Evolutionary conservation across 2,329 filamentous ascomycete genomes (phyloP), one percentile per base, ranked within the genome.

Genomic region (Microdochium nivale): DNA sequence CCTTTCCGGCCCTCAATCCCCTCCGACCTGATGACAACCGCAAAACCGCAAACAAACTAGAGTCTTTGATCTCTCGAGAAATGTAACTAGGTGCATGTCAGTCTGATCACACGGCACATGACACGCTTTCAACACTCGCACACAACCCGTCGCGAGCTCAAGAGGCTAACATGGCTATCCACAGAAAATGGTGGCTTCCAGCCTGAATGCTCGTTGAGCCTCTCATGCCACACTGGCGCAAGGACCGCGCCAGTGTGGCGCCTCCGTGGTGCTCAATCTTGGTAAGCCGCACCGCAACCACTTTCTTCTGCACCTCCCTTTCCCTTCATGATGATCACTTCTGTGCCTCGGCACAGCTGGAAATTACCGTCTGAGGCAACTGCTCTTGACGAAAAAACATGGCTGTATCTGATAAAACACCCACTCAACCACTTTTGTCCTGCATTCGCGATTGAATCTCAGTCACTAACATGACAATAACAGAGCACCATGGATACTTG

Each of bases 51-150:
- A 74, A 70, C 71, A 85, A 91, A 91, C 88, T 95, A 95, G 89
- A 95, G 89, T 95, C 89, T 95, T 94, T 94, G 89, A 95, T 84
- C 86, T 76, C 69, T 68, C 69, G 78, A 30, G 27, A 83, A 79
- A 86, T 92, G 88, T 91, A 91, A 92, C 85, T 70, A 82, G 78
- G 81, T 83, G 81, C 84, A 92, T 87, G 88, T 94, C 88, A 94
- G 88, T 90, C 88, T 94, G 88, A 94, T 78, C 70, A 21, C 46
- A 47, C n/a, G 25, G 24, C 25, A 30, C 46, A n/a, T 24, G 46
- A 44, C 14, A 47, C 23, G 46, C 46, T 47, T 30, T 30, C 30
- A 23, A 8, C 46, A 30, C 3, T 66, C 67, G 58, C 57, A 63
- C 11, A 52, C 46, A 52, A 46, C 49, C 23, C 32, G 27, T 51